phyloP scores from a whole-genome alignment of 2,329 filamentous ascomycete species.

The Aspergillus sp. region DNA sequence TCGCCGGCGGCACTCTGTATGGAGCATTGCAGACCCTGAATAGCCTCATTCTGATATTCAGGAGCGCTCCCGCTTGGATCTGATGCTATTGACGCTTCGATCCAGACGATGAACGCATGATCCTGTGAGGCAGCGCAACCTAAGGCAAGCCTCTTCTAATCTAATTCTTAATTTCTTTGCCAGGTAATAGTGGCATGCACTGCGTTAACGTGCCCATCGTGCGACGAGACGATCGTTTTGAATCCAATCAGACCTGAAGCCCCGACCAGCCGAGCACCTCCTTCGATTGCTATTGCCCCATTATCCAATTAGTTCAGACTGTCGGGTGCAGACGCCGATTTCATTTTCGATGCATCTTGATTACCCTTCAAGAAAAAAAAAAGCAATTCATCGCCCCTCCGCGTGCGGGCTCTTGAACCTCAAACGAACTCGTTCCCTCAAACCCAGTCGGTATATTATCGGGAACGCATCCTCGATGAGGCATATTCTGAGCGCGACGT shows the following conservation, averaged over 20 bases:
- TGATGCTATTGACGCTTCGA: slow-evolving; percentile 5
- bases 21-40: slow-evolving; percentile 3
- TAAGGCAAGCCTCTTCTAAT: background rate
- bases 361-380: background rate
- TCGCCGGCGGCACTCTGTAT: background rate
- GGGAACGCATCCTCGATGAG: background rate
- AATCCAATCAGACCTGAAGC: slow-evolving; percentile 1
- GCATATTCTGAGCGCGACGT: background rate
- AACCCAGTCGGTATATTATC: too few relatives aligned
- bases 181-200: background rate
- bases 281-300: background rate
- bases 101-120: slow-evolving; percentile 4
- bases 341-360: background rate
- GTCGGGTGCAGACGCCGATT: background rate
- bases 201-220: slow-evolving; percentile 1
- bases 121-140: background rate
- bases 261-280: background rate
- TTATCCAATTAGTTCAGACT: background rate
- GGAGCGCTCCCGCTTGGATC: background rate
- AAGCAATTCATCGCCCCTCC: background rate
- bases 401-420: background rate
- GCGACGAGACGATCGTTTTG: slow-evolving; percentile 4
- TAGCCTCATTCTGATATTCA: slow-evolving; percentile 5
- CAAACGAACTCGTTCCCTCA: background rate
- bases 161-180: background rate